A percentile compares a stretch with the other conserved stretches of the same genome.
phyloP scores from a whole-genome alignment of 495 filamentous ascomycete species.

The Usnea hakonensis region DNA sequence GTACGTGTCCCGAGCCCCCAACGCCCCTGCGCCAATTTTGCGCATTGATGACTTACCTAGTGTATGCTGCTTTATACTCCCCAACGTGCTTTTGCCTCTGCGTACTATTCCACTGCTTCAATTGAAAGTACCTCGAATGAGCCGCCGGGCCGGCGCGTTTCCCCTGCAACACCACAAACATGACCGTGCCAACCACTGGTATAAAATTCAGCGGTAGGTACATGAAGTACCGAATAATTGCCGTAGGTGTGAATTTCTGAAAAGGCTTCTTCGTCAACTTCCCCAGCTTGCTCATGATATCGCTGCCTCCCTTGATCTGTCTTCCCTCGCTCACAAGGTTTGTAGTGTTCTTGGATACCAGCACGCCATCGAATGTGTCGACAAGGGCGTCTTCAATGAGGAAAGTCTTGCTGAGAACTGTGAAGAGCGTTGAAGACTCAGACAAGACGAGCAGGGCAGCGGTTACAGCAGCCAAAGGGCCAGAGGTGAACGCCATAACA shows the following conservation, averaged over 20 bases:
- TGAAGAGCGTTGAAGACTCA: conserved; percentile 74
- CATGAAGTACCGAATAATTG: conserved; percentile 60
- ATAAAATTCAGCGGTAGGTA: conserved; percentile 91
- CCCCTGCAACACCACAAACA: conserved; percentile 75
- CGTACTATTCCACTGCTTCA: conserved; percentile 66
- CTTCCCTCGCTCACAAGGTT: conserved; percentile 62
- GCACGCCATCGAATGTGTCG: conserved; percentile 85
- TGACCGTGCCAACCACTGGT: conserved; percentile 73
- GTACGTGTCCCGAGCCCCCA: conserved; percentile 17
- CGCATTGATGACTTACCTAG: conserved; percentile 53
- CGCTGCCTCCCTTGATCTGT: conserved; percentile 49
- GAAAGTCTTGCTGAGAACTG: conserved; percentile 63
- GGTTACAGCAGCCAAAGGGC: conserved; percentile 72
- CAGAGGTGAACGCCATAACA: conserved; percentile 67
- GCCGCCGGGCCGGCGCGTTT: conserved; percentile 43
- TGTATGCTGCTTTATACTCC: conserved; percentile 58
- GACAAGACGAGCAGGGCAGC: conserved; percentile 70
- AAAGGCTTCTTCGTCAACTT: conserved; percentile 66
- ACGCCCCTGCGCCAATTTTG: not conserved
- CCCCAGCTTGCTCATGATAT: conserved; percentile 63
- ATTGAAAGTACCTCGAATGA: conserved; percentile 71
- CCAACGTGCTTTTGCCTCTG: conserved; percentile 58
- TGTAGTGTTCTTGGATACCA: conserved; percentile 48
- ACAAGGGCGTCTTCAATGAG: conserved; percentile 71
- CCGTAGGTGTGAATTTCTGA: conserved; percentile 52